Evolutionary conservation across 2,329 filamentous ascomycete genomes (phyloP).

Genomic region (Trichophyton benhamiae): DNA sequence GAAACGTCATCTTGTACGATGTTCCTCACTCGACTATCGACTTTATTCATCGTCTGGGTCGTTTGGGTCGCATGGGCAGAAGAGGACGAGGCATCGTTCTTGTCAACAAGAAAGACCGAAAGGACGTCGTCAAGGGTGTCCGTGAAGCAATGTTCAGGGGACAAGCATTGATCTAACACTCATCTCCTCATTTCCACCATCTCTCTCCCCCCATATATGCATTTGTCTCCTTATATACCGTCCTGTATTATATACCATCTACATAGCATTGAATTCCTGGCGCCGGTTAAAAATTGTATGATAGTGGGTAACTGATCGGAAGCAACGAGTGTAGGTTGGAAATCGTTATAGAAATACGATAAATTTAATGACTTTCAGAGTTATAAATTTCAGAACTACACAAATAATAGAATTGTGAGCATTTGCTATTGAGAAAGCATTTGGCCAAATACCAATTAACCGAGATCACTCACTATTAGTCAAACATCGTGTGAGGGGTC

Average conservation of each 20-base stretch:
- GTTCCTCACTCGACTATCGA: slow-evolving; percentile 97
- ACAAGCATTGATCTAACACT: slow-evolving; percentile 55
- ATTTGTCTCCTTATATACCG: neutral
- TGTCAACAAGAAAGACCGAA: slow-evolving; percentile 76
- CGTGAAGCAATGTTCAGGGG: slow-evolving; percentile 79
- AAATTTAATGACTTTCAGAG: neutral
- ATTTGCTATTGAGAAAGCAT: neutral
- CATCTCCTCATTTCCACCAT: neutral
- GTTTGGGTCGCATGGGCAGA: slow-evolving; percentile 84
- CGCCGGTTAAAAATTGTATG: neutral
- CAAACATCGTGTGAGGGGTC: no score
- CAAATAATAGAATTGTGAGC: neutral
- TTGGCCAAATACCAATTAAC: neutral
- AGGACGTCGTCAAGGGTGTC: slow-evolving; percentile 83
- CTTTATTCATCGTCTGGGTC: slow-evolving; percentile 89
- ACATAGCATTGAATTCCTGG: neutral
- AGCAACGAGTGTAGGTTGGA: neutral
- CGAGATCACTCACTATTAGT: neutral
- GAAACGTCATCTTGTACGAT: slow-evolving; percentile 87
- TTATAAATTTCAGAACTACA: neutral
- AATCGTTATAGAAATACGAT: neutral
- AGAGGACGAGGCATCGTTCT: slow-evolving; percentile 81
- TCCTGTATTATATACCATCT: slow-evolving; percentile 1
- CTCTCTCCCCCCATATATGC: neutral
- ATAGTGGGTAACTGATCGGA: neutral